phyloP scores from a whole-genome alignment of 2,329 filamentous ascomycete genomes.

The Huntiella bhutanensis region DNA sequence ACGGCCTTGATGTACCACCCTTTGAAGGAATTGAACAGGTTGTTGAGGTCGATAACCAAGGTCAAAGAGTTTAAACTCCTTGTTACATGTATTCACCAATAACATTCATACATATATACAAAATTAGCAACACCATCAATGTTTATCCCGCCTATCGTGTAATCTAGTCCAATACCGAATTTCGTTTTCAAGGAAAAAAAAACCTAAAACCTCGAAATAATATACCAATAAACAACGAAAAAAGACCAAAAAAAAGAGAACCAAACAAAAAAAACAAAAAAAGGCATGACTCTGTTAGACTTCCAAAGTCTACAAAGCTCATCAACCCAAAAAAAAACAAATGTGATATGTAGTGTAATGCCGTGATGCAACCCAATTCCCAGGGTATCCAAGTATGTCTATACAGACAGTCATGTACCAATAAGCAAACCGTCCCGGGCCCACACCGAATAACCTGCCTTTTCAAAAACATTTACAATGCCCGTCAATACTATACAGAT shows the following conservation, averaged over 20 bases:
- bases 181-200: too few species aligned
- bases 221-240: neutral
- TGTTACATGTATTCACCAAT: too few species aligned
- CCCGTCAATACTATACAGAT: too few species aligned
- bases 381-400: neutral
- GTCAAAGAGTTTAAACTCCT: neutral
- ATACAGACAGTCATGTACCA: neutral
- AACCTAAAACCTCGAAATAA: too few species aligned
- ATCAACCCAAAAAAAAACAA: neutral
- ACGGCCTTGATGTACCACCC: constrained; percentile 60
- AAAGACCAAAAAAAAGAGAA: neutral
- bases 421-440: neutral
- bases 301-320: neutral
- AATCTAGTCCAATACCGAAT: too few species aligned
- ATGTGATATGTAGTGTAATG: neutral
- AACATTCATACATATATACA: too few species aligned
- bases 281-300: neutral
- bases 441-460: too few species aligned
- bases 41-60: constrained; percentile 42
- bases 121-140: too few species aligned
- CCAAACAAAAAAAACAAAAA: neutral
- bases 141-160: too few species aligned
- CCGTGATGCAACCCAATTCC: neutral
- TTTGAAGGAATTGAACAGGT: constrained; percentile 82
- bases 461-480: too few species aligned